A percentile compares a stretch with the other conserved stretches of the same genome.
These are phyloP conservation scores for Neonectria sp. DNA, from an alignment of 2,329 filamentous ascomycete genomes.

Conservation along the genomic window DNA sequence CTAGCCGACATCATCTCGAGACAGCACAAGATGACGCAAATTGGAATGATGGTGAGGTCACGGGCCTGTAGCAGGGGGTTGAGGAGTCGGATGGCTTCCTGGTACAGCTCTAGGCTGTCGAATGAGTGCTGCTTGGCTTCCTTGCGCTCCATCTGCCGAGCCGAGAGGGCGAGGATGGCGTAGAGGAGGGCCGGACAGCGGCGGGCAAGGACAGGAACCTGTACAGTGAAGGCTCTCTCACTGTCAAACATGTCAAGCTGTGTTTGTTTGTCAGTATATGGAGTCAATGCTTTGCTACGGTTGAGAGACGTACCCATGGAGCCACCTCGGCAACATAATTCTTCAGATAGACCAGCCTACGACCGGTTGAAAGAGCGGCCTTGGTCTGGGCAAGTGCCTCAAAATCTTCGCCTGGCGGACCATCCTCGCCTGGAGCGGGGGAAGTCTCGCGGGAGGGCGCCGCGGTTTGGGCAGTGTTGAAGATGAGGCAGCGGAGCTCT, in stretches of 20 bases:
- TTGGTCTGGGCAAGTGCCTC: slow-evolving; percentile 43
- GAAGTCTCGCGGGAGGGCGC: slow-evolving; percentile 58
- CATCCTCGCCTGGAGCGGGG: slow-evolving; percentile 46
- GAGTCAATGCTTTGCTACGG: slow-evolving; percentile 18
- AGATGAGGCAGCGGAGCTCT: slow-evolving; percentile 62
- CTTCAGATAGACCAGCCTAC: slow-evolving; percentile 58
- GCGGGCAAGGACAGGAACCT: slow-evolving; percentile 65
- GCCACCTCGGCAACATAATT: slow-evolving; percentile 69
- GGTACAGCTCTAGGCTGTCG: slow-evolving; percentile 69
- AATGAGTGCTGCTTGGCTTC: slow-evolving; percentile 60
- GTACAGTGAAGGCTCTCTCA: slow-evolving; percentile 66
- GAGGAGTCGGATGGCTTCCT: slow-evolving; percentile 65
- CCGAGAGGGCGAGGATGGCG: slow-evolving; percentile 68
- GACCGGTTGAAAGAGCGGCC: slow-evolving; percentile 50
- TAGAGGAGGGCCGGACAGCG: slow-evolving; percentile 63
- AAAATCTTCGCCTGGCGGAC: slow-evolving; percentile 37
- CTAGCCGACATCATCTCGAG: slow-evolving; percentile 62
- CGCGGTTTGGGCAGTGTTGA: slow-evolving; percentile 61
- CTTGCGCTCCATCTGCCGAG: slow-evolving; percentile 68
- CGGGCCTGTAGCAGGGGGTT: slow-evolving; percentile 53
- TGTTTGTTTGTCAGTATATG: slow-evolving; percentile 18
- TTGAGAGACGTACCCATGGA: slow-evolving; percentile 59
- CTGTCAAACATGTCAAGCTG: slow-evolving; percentile 73
- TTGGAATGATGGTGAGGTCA: slow-evolving; percentile 53
- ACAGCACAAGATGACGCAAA: slow-evolving; percentile 57